These are phyloP conservation scores for Tephrocybe sp. DNA, from an alignment of 768 basidiomycete genomes.

Conservation along the genomic window DNA sequence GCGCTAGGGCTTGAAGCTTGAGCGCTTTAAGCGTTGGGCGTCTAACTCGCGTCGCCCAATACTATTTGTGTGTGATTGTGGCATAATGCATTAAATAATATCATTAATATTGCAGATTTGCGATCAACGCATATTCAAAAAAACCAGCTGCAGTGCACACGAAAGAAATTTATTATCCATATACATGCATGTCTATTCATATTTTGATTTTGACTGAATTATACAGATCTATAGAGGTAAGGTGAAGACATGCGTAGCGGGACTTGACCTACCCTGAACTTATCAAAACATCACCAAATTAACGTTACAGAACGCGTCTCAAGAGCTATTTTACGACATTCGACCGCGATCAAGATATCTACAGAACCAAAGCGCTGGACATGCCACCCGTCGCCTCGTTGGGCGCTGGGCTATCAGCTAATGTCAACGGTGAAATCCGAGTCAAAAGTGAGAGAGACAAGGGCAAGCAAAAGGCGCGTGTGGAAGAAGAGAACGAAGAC, in stretches of 20 bases:
- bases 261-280: slow-evolving; percentile 17
- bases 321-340: not conserved
- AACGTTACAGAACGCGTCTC: slow-evolving; percentile 14
- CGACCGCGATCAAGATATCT: not conserved
- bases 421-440: slow-evolving; percentile 6
- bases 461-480: slow-evolving; percentile 21
- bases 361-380: slow-evolving; percentile 7
- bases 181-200: no score
- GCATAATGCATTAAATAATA: not conserved
- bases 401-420: slow-evolving; percentile 1
- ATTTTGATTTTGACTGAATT: no score
- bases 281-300: slow-evolving; percentile 9
- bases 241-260: not conserved
- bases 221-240: no score
- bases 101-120: not conserved
- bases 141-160: no score
- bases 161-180: no score
- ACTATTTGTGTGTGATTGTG: slow-evolving; percentile 1
- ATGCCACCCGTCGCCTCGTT: slow-evolving; percentile 15
- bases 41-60: not conserved
- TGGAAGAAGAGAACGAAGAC: slow-evolving; percentile 14
- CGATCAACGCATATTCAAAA: no score
- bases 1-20: not conserved
- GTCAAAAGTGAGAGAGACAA: slow-evolving; percentile 16
- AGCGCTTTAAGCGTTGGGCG: not conserved